phyloP scores from a whole-genome alignment of 2,329 filamentous ascomycete genomes.

The Taxawa tesnikishii region DNA sequence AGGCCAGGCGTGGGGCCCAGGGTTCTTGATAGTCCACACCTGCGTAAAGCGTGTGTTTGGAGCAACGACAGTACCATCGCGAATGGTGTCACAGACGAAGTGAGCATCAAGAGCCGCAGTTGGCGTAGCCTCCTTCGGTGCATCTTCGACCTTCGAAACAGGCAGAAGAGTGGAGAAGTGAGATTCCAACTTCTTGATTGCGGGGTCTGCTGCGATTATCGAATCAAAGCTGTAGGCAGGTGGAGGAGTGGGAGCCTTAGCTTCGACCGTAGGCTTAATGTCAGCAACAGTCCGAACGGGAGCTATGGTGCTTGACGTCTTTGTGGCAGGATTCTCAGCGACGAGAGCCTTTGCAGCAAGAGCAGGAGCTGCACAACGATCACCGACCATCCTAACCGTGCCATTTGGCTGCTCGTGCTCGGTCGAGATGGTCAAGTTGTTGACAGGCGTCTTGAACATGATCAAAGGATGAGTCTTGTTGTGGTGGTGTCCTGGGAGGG shows the following conservation, averaged over 20 bases:
- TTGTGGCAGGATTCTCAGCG: neutral
- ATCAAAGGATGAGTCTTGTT: slow-evolving; percentile 95
- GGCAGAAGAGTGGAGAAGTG: too few relatives aligned
- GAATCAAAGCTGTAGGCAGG: slow-evolving; percentile 6
- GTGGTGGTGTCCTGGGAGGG: slow-evolving; percentile 69
- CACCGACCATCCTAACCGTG: slow-evolving; percentile 60
- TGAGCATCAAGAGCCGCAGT: slow-evolving; percentile 42
- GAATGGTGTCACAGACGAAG: slow-evolving; percentile 67
- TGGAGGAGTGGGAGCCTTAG: slow-evolving; percentile 10
- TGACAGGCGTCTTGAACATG: slow-evolving; percentile 90
- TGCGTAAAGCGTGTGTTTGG: slow-evolving; percentile 71
- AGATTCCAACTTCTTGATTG: neutral
- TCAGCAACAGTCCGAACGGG: slow-evolving; percentile 63
- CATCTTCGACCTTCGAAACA: too few relatives aligned
- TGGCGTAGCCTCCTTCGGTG: slow-evolving; percentile 11
- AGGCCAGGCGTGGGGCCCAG: slow-evolving; percentile 69
- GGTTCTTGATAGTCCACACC: slow-evolving; percentile 83
- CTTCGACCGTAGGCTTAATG: slow-evolving; percentile 42
- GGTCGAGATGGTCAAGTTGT: slow-evolving; percentile 77
- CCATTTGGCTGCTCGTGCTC: slow-evolving; percentile 63
- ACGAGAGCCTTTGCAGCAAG: slow-evolving; percentile 12
- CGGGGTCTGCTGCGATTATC: neutral
- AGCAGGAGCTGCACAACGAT: slow-evolving; percentile 39
- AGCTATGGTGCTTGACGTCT: slow-evolving; percentile 4
- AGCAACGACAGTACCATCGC: slow-evolving; percentile 62